Base-by-base conservation (phyloP, 2,329 filamentous ascomycete species). In the Penicillium sclerotiorum region DNA sequence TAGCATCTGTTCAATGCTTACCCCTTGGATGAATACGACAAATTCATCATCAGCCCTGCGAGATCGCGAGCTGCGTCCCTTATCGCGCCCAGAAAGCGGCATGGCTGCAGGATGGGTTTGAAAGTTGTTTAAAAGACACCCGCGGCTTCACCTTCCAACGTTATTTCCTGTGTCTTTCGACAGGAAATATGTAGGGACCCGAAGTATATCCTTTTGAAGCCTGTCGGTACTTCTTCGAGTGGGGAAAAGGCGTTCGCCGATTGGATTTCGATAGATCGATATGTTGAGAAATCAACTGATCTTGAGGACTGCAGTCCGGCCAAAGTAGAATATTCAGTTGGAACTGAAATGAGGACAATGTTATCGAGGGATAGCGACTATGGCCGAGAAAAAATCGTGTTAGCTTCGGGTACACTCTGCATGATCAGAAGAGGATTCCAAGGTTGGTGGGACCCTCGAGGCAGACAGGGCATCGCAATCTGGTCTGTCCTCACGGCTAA, bases 21-120 rank as follows among this genome's bases (percentile, higher is more conserved):
- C 72, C 17, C 72, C 72, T 48, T 74, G 72, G 15, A 75, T 63
- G 49, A 74, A 75, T 11, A 75, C 56, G n/a, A 75, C 72, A 39
- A 72, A 75, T 60, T 75, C 72, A 52, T 73, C 72, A 21, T 74
- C 72, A 5, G 66, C 63, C 21, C 62, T 64, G 54, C 70, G 62
- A 37, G 59, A 44, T 55, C 59, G 66, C 12, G 62, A 44, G 27
- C 52, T 58, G 30, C 67, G 66, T 45, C 62, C 62, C 53, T 67
- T 72, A 35, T 67, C 65, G 37, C 64, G 63, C 23, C 59, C 59
- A 21, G 68, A 56, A 5, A 58, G 57, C 38, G 70, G 63, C 69
- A 72, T 73, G 17, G 30, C 56, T 13, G 3, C 11, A 41, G 23
- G 11, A 13, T 8, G 15, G 5, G 9, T 17, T n/a, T 38, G 35